A percentile compares a stretch with the other conserved stretches of the same genome.
phyloP scores from a whole-genome alignment of 345 rosid genomes.

The Gossypium ekmanianum region DNA sequence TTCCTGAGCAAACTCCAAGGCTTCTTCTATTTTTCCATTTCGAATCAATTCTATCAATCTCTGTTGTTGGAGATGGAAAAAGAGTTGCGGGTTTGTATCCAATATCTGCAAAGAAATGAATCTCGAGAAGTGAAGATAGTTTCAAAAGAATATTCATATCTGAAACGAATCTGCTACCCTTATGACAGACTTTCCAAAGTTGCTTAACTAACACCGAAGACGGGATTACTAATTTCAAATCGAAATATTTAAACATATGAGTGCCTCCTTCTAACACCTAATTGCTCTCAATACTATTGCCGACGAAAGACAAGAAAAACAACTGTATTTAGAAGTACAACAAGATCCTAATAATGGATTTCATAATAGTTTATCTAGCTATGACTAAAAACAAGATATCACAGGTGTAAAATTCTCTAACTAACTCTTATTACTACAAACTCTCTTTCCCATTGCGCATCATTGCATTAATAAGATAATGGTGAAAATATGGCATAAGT shows the following conservation, averaged over 20 bases:
- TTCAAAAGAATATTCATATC: not conserved
- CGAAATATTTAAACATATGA: not conserved
- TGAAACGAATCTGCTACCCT: not conserved
- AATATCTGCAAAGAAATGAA: constrained; percentile 48
- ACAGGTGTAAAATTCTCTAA: too few species aligned
- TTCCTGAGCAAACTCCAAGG: constrained; percentile 97
- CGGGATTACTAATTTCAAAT: not conserved
- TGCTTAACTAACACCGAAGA: not conserved
- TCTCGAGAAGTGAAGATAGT: not conserved
- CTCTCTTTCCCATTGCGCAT: too few species aligned
- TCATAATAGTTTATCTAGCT: not conserved
- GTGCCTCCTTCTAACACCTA: not conserved
- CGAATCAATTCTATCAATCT: constrained; percentile 93
- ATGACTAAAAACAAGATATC: not conserved
- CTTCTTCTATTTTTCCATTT: constrained; percentile 85
- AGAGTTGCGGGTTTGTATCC: constrained; percentile 91
- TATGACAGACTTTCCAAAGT: not conserved
- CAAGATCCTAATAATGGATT: not conserved
- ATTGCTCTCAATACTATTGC: not conserved
- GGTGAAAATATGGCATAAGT: too few species aligned
- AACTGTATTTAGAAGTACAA: not conserved
- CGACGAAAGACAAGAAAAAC: not conserved
- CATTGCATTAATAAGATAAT: too few species aligned
- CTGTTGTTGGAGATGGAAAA: constrained; percentile 99
- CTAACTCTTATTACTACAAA: too few species aligned